phyloP scores from a whole-genome alignment of 2,329 filamentous ascomycete species.

The Lachnellula hyalina region DNA sequence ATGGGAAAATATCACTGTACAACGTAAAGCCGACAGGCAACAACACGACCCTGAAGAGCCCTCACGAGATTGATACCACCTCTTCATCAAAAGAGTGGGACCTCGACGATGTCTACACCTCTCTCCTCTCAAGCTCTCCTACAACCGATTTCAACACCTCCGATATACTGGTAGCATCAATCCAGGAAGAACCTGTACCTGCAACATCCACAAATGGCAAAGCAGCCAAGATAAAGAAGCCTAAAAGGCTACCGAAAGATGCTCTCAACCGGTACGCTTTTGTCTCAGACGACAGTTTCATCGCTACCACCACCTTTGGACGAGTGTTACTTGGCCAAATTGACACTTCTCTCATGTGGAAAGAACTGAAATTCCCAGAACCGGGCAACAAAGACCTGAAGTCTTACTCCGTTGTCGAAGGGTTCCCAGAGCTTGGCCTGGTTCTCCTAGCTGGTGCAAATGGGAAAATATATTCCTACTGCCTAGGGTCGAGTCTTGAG shows the following conservation, averaged over 20 bases:
- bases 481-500: constrained; percentile 5
- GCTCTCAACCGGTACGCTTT: constrained; percentile 61
- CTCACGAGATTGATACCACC: neutral
- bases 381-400: constrained; percentile 34
- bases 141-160: neutral
- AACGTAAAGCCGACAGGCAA: neutral
- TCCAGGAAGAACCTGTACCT: neutral
- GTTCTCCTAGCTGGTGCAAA: constrained; percentile 42
- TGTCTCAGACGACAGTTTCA: constrained; percentile 44
- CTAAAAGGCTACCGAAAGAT: constrained; percentile 36
- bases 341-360: constrained; percentile 17
- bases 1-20: constrained; percentile 58
- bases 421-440: constrained; percentile 32
- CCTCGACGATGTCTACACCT: constrained; percentile 9
- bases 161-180: neutral
- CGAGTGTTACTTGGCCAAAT: constrained; percentile 45
- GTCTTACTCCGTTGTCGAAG: constrained; percentile 43
- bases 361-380: constrained; percentile 28
- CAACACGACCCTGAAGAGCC: neutral
- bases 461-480: constrained; percentile 33
- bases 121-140: neutral
- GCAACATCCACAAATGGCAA: neutral
- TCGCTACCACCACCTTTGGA: constrained; percentile 57
- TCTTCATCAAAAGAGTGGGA: constrained; percentile 1
- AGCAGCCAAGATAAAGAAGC: constrained; percentile 20